Evolutionary conservation across 306 rosid genomes (phyloP), one percentile per base, ranked within the genome.

Genomic region (Cajanus cajan): DNA sequence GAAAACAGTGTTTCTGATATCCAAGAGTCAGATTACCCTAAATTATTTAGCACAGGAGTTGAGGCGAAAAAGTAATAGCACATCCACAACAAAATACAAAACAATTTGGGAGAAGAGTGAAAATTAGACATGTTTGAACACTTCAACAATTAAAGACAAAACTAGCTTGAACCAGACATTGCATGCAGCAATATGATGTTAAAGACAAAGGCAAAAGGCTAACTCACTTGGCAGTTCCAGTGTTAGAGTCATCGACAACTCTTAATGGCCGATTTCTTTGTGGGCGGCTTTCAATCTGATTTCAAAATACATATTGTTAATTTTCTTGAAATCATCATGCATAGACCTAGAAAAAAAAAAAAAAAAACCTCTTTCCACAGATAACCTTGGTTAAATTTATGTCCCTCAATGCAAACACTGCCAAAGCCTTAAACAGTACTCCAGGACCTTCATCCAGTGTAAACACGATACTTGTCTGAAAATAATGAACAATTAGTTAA

Each of bases 261-360:
- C 91, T 85, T 58, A 88, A 40, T 34, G 90, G 90, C 31, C 87
- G 74, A 33, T 88, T 85, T 80, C 87, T 80, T 76, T 88, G 91
- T 19, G 91, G 89, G 8, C 91, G 87, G 79, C 89, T 88, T 88
- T 82, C 91, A 77, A 88, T 88, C 91, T 88, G 84, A 80, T 73
- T 71, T 70, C 83, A 74, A 4, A 78, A 65, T 58, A 47, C 11
- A 77, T 25, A 22, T 4, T 16, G 7, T 73, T 41, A 77, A 55
- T 45, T 31, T 45, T 62, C 47, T 52, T 48, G 72, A 40, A 64
- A 65, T 50, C 59, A 54, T 14, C 64, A 52, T 54, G 28, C 18
- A 79, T 76, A 22, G 41, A 52, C 68, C 37, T 19, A 68, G 71
- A 54, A 44, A 68, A 76, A 68, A 62, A 78, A 31, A n/a, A 47